Base-by-base conservation (phyloP, 2,329 filamentous ascomycete species). In the Chaetomiaceae sp. region DNA sequence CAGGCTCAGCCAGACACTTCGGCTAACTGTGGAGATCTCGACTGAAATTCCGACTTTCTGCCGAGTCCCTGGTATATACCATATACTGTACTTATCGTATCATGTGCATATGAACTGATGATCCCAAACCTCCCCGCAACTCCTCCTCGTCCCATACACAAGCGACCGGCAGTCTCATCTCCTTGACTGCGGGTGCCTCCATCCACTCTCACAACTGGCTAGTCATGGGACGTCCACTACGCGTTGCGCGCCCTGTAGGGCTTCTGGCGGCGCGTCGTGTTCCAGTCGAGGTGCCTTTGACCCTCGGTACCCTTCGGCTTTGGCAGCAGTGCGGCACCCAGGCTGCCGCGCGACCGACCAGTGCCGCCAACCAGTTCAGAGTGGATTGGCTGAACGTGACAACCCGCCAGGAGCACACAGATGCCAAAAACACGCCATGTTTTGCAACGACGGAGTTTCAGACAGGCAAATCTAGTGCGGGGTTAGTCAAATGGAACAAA, bases 171-270 rank as follows among this genome's bases (percentile, higher is more conserved):
- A n/a, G n/a, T n/a, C n/a, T n/a, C n/a, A n/a, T n/a, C n/a, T n/a
- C n/a, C n/a, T n/a, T n/a, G n/a, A n/a, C n/a, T n/a, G n/a, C n/a
- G n/a, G n/a, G n/a, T n/a, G n/a, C n/a, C n/a, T n/a, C n/a, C 25
- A 27, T 27, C 25, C 25, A 9, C 25, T 9, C 5, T 27, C 25
- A 27, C 9, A 20, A 14, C n/a, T 10, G 14, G 3, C 27, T n/a
- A 47, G 27, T 3, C 29, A 49, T 49, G 47, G 48, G 20, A 18
- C 34, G 48, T 45, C 29, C 47, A 20, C 14, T 51, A 2, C 40
- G 20, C 20, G 5, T 45, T 11, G 41, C 41, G 11, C 48, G 48
- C 21, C 32, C 33, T 33, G 25, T n/a, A 2, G 41, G 20, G 33
- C 25, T 14, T 25, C 27, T 46, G 18, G 27, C 48, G 5, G 33